Base-by-base conservation (phyloP, 2,329 filamentous ascomycete species). In the Truncatella angustata region DNA sequence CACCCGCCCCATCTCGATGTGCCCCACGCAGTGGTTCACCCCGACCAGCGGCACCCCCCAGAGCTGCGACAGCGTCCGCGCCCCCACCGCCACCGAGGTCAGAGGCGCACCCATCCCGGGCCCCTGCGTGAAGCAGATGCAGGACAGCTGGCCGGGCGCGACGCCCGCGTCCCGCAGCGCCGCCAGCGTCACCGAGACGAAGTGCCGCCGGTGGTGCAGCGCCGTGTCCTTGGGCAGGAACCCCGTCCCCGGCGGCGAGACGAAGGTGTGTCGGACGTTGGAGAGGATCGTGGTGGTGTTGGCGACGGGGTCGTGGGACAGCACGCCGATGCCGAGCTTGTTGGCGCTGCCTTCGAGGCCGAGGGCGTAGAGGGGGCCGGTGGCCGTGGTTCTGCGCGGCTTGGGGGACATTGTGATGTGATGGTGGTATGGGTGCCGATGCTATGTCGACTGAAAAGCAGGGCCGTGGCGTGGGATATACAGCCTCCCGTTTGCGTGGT, bases 221-320 rank as follows among this genome's bases (percentile, higher is more conserved):
- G 94, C 94, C 1, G 93, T 97, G 74, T 99, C 94, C 69, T 97
- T 97, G 56, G 94, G 94, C 4, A 97, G 82, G 73, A 99, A 97
- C 4, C 94, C 94, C 54, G 92, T 89, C 39, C 94, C 94, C 1
- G 94, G 91, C 4, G 94, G 93, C 40, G 93, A 90, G 63, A 87
- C 80, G 74, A 93, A 99, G 18, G 94, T 99, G 75, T 97, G 89
- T 50, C 94, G 88, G 59, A 99, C 81, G 75, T 99, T 99, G 67
- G 92, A 86, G 60, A 99, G 90, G 67, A 99, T 86, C 59, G 78
- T 74, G 18, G 87, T 81, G 34, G 79, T 73, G 54, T 74, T 71
- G 54, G 78, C 74, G 24, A 74, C 70, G 50, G 62, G 72, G 52
- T 85, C 79, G 75, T 97, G 94, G 21, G 85, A 82, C 69, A 99